phyloP scores from a whole-genome alignment of 306 rosid genomes.

The Quercus wislizeni region DNA sequence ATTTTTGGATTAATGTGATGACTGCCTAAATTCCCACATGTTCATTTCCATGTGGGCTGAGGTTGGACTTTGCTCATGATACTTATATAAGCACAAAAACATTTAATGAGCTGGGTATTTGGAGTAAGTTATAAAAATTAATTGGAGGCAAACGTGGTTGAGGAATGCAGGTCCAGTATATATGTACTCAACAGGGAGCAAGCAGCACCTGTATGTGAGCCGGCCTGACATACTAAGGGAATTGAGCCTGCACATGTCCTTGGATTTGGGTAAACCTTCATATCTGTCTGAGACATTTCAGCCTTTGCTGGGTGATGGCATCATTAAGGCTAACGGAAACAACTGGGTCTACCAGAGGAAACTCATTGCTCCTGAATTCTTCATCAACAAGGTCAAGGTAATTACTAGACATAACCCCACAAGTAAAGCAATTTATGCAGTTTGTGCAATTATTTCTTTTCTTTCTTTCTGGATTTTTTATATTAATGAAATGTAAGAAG shows the following conservation, averaged over 20 bases:
- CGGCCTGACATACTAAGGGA: constrained; percentile 19
- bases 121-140: too few relatives aligned
- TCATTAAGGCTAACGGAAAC: constrained; percentile 24
- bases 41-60: too few relatives aligned
- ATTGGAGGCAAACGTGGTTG: too few relatives aligned
- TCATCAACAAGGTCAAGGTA: constrained; percentile 37
- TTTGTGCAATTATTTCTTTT: background rate
- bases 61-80: too few relatives aligned
- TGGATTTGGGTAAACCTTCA: constrained; percentile 27
- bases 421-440: too few relatives aligned
- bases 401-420: too few relatives aligned
- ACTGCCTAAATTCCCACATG: too few relatives aligned
- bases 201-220: constrained; percentile 31
- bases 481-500: background rate
- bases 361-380: constrained; percentile 38
- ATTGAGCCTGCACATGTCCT: constrained; percentile 4
- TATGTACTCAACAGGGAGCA: constrained; percentile 30
- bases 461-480: background rate
- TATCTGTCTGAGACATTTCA: constrained; percentile 18
- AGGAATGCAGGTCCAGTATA: constrained; percentile 16
- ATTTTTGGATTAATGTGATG: too few relatives aligned
- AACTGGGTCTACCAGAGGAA: constrained; percentile 32
- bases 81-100: too few relatives aligned
- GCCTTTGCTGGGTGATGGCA: constrained; percentile 30
- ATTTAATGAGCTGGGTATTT: too few relatives aligned